Evolutionary conservation across 78 protist species (phyloP), one percentile per base, ranked within the genome.

Genomic region (Emiliania huxleyi): DNA sequence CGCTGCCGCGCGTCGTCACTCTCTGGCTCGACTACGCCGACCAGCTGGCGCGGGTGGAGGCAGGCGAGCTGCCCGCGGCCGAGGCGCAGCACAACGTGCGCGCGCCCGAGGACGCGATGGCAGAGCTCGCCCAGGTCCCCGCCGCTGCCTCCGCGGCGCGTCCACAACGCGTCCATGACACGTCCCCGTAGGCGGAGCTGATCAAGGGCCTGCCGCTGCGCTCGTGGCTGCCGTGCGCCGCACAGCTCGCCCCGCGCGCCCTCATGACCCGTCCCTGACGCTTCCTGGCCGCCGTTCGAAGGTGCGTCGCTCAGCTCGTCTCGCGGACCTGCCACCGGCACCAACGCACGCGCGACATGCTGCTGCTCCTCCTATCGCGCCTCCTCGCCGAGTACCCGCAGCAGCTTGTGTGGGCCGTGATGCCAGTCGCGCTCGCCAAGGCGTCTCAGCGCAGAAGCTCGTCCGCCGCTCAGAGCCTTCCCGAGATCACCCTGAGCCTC

Each of bases 161-260:
- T n/a, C n/a, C n/a, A n/a, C n/a, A n/a, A n/a, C n/a, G n/a, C n/a
- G n/a, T n/a, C n/a, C n/a, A n/a, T n/a, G n/a, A n/a, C n/a, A n/a
- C n/a, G n/a, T n/a, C n/a, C n/a, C n/a, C n/a, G n/a, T n/a, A n/a
- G n/a, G n/a, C 11, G 2, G 29, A 12, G 21, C 22, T 92, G 23
- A 92, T 45, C 26, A 48, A 12, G 6, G 23, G 49, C 2, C 26
- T 98, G 18, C 95, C 95, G 1, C 49, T 95, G 15, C 93, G 92
- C 40, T 49, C 44, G 43, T 96, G 97, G 97, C 42, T 95, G 22
- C 91, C 93, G 0, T 95, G 62, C 56, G 19, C 96, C 15, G 75
- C 97, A 40, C 99, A 98, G 91, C 93, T 98, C 8, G 40, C 69
- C 18, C 94, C 98, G 6, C 94, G 98, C 69, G 93, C 96, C 4